Evolutionary conservation across 805 yeast genomes (phyloP), one percentile per base, ranked within the genome.

Genomic region (Priceomyces haplophilus): DNA sequence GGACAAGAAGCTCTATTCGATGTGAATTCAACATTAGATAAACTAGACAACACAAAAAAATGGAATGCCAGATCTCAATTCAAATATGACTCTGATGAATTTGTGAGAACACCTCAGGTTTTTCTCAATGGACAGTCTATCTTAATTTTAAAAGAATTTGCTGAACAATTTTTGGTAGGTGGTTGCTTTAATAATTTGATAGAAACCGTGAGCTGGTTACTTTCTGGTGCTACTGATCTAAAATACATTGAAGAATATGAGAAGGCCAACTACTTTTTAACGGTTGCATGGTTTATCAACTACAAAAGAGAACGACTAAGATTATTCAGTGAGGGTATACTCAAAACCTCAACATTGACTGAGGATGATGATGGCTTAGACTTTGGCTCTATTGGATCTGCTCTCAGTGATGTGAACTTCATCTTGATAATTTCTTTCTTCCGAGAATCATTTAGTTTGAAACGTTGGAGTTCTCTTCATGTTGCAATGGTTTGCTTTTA

Each of bases 151-250:
- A 45, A 50, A 3, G 83, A 85, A 54, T 74, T 79, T 15, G 57
- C 72, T 12, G 78, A 79, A 23, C 62, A 57, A 40, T 57, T 70
- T 43, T 84, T 89, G 50, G 62, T 80, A 4, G 89, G 87, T 44
- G 83, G 88, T 24, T 80, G 89, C 12, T 88, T 86, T 62, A 86
- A 87, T 52, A 79, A 80, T 13, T 61, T 89, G 20, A 66, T 87
- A 38, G 67, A 61, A 37, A 68, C 78, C 21, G 64, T 84, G 10
- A 72, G 85, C 7, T 64, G 53, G 62, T 68, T 45, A 58, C 43
- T 54, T 15, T 51, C 63, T 7, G 54, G 59, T 11, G 49, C 60
- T 19, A 58, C 62, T 16, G 68, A 67, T 34, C 55, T 66, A 15
- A 51, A 54, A 2, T 45, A 50, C 3, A 47, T 63, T n/a, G 70